A percentile compares a stretch with the other conserved stretches of the same genome.
These are phyloP conservation scores for Colletotrichum liriopes DNA, from an alignment of 2,329 filamentous ascomycete species.

Conservation along the genomic window DNA sequence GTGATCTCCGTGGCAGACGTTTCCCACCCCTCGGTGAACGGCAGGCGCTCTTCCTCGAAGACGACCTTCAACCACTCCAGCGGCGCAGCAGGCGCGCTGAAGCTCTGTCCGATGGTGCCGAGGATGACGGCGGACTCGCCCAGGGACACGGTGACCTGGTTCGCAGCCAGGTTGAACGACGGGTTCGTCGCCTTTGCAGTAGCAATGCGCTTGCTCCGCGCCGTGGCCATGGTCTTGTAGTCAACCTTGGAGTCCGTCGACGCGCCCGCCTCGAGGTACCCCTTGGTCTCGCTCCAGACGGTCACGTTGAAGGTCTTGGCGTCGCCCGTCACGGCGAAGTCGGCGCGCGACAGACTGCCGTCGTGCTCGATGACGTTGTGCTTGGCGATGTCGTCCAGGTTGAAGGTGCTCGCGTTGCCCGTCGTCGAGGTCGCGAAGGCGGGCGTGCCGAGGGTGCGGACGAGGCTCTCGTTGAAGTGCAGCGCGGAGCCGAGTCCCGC, in stretches of 20 bases:
- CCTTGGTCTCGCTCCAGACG: constrained; percentile 46
- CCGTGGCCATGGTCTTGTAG: constrained; percentile 48
- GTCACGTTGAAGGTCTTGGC: constrained; percentile 49
- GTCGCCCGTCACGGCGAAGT: constrained; percentile 49
- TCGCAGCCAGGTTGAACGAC: constrained; percentile 36
- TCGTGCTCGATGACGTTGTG: constrained; percentile 52
- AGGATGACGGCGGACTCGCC: constrained; percentile 45
- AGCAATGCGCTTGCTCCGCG: constrained; percentile 48
- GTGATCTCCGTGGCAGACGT: constrained; percentile 21
- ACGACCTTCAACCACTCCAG: constrained; percentile 34
- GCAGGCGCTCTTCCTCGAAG: constrained; percentile 39
- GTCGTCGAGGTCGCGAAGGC: constrained; percentile 44
- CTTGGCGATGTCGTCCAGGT: constrained; percentile 42
- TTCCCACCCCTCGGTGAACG: constrained; percentile 35
- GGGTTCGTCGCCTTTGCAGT: constrained; percentile 43
- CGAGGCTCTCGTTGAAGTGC: constrained; percentile 42
- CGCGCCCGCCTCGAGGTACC: constrained; percentile 36
- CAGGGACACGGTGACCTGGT: constrained; percentile 44
- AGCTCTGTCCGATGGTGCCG: constrained; percentile 43
- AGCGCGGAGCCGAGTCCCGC: constrained; percentile 43
- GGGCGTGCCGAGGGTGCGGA: constrained; percentile 55
- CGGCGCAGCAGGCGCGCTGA: constrained; percentile 32
- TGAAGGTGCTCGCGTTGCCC: constrained; percentile 39
- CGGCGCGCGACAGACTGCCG: constrained; percentile 49
- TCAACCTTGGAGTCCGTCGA: constrained; percentile 45